These are phyloP conservation scores for Mucor mucedo DNA, from an alignment of 371 early-diverging fungal species.

Conservation along the genomic window DNA sequence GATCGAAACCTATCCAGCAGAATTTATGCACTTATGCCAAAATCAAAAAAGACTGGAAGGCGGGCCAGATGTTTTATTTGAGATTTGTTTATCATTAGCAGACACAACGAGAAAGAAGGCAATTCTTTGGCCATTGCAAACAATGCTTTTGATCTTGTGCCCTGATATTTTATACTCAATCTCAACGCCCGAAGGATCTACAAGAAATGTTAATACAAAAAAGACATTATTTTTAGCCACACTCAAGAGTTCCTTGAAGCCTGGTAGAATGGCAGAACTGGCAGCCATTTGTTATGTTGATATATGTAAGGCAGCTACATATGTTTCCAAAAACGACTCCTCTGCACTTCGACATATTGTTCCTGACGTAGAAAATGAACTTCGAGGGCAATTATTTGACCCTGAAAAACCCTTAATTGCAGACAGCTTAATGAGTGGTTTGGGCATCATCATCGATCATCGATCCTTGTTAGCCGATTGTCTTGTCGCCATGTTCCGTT, in stretches of 20 bases:
- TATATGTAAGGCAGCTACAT: constrained; percentile 79
- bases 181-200: constrained; percentile 50
- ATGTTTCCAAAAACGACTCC: constrained; percentile 66
- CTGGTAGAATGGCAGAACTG: constrained; percentile 71
- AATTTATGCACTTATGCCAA: constrained; percentile 75
- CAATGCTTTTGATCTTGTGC: constrained; percentile 79
- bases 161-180: constrained; percentile 72
- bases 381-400: constrained; percentile 74
- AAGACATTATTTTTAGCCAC: constrained; percentile 72
- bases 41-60: constrained; percentile 80
- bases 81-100: constrained; percentile 70
- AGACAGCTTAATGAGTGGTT: constrained; percentile 64
- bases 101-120: constrained; percentile 73
- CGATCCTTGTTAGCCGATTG: constrained; percentile 73
- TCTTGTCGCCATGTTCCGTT: constrained; percentile 75
- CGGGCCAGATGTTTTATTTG: constrained; percentile 78
- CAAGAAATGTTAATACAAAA: constrained; percentile 43
- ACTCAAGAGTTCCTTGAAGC: constrained; percentile 67
- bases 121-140: constrained; percentile 85
- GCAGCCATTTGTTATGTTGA: constrained; percentile 82
- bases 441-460: constrained; percentile 61
- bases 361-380: constrained; percentile 77
- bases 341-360: constrained; percentile 71
- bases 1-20: constrained; percentile 83
- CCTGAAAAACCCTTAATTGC: constrained; percentile 58